These are phyloP conservation scores for Ceratobasidium sp. DNA, from an alignment of 1,284 basidiomycete genomes.

Conservation along the genomic window DNA sequence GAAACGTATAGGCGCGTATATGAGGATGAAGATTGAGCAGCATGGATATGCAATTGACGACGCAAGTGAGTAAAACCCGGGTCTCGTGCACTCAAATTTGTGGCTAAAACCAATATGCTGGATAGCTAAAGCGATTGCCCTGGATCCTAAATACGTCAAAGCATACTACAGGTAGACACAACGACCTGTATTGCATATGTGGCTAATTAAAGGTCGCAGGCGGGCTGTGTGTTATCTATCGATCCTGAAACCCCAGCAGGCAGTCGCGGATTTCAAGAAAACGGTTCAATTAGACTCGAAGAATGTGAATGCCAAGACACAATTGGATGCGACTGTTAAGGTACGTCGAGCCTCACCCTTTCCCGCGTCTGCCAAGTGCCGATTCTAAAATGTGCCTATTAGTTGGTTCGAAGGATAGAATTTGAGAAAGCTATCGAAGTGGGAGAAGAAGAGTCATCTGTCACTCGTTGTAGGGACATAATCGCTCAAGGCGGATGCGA, in stretches of 20 bases:
- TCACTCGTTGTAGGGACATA: conserved; percentile 73
- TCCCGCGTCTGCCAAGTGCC: no score
- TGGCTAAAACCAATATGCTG: conserved; percentile 23
- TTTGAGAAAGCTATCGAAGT: conserved; percentile 94
- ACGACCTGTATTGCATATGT: conserved; percentile 20
- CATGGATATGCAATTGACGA: conserved; percentile 81
- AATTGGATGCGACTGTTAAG: conserved; percentile 89
- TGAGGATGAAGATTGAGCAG: conserved; percentile 74
- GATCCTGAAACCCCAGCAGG: conserved; percentile 81
- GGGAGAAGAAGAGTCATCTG: conserved; percentile 81
- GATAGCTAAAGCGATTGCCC: conserved; percentile 79
- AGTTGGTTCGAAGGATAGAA: conserved; percentile 63
- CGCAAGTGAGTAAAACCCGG: conserved; percentile 62
- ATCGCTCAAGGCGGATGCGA: conserved; percentile 81
- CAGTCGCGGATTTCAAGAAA: conserved; percentile 85
- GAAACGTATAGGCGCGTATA: conserved; percentile 58
- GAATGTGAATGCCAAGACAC: conserved; percentile 79
- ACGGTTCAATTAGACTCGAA: conserved; percentile 85
- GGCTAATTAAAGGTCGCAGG: conserved; percentile 54
- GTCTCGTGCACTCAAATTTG: conserved; percentile 13
- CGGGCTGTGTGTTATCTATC: conserved; percentile 92
- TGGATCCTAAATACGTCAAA: conserved; percentile 91
- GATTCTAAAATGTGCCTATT: no score
- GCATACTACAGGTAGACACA: conserved; percentile 75
- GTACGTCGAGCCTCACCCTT: no score